Conservation (phyloP, 1,284 basidiomycete genomes). For the Ceratobasidium sp. region DNA sequence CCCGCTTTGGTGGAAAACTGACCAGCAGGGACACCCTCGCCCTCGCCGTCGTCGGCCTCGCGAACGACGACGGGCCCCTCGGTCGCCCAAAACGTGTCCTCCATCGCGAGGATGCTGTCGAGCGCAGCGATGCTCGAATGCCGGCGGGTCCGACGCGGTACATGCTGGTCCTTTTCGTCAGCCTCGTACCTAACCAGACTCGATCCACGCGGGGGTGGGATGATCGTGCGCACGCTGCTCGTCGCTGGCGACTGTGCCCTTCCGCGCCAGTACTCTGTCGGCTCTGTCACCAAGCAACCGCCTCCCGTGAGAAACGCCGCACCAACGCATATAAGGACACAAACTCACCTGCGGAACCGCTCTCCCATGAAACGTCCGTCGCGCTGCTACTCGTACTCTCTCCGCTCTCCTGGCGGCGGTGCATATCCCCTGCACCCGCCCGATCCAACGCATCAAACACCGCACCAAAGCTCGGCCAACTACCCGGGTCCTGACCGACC, state of each 20-base stretch:
- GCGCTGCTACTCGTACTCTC: constrained; percentile 36
- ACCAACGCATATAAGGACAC: neutral
- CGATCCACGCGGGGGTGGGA: constrained; percentile 24
- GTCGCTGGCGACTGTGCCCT: constrained; percentile 32
- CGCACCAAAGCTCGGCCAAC: constrained; percentile 38
- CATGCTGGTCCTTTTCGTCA: constrained; percentile 7
- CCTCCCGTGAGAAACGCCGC: neutral
- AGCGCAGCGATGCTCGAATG: constrained; percentile 39
- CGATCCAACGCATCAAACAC: constrained; percentile 23
- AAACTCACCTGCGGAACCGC: constrained; percentile 28
- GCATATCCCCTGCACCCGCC: neutral
- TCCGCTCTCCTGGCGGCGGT: constrained; percentile 27
- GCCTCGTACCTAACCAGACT: neutral
- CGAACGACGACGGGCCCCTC: constrained; percentile 9
- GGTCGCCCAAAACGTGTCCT: constrained; percentile 30
- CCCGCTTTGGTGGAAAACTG: constrained; percentile 4
- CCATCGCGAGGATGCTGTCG: constrained; percentile 33
- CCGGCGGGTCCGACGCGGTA: constrained; percentile 20
- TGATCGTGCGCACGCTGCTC: constrained; percentile 35
- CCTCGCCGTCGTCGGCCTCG: constrained; percentile 16
- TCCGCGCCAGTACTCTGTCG: constrained; percentile 9
- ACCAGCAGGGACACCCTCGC: constrained; percentile 1
- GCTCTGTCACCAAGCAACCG: constrained; percentile 3
- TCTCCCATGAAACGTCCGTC: constrained; percentile 32
- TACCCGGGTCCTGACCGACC: constrained; percentile 10